Evolutionary conservation across 345 rosid genomes (phyloP).

Genomic region (Pseudoturritis turrita): DNA sequence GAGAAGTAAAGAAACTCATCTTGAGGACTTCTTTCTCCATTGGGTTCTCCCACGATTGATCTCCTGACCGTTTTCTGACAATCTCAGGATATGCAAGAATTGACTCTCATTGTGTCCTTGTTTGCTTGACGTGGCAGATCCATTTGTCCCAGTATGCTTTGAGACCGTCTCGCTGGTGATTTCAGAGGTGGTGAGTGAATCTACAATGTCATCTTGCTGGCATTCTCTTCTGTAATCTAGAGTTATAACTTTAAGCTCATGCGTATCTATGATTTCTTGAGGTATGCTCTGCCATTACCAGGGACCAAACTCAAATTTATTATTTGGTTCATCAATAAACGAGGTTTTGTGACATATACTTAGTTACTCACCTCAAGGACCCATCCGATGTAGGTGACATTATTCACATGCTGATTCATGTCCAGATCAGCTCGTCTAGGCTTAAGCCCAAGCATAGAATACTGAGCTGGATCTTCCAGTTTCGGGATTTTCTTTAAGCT

Average conservation of each 20-base stretch:
- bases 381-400: conserved; percentile 92
- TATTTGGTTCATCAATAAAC: background rate
- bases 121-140: conserved; percentile 35
- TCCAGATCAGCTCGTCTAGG: conserved; percentile 94
- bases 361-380: conserved; percentile 65
- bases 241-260: conserved; percentile 78
- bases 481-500: conserved; percentile 74
- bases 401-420: conserved; percentile 96
- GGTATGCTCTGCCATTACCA: conserved; percentile 76
- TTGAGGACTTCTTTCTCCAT: conserved; percentile 69
- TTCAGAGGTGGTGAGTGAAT: conserved; percentile 76
- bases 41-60: conserved; percentile 81
- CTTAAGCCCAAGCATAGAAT: conserved; percentile 72
- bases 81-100: conserved; percentile 75
- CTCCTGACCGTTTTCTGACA: conserved; percentile 68
- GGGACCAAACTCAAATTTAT: background rate
- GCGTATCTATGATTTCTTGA: conserved; percentile 75
- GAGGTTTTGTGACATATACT: background rate
- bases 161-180: conserved; percentile 26
- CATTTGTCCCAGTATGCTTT: conserved; percentile 48
- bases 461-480: conserved; percentile 68
- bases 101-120: conserved; percentile 31
- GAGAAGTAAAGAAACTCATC: conserved; percentile 31
- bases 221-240: conserved; percentile 89
- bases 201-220: conserved; percentile 76